Base-by-base conservation (phyloP, 2,329 filamentous ascomycete genomes). In the Diaporthe citri region DNA sequence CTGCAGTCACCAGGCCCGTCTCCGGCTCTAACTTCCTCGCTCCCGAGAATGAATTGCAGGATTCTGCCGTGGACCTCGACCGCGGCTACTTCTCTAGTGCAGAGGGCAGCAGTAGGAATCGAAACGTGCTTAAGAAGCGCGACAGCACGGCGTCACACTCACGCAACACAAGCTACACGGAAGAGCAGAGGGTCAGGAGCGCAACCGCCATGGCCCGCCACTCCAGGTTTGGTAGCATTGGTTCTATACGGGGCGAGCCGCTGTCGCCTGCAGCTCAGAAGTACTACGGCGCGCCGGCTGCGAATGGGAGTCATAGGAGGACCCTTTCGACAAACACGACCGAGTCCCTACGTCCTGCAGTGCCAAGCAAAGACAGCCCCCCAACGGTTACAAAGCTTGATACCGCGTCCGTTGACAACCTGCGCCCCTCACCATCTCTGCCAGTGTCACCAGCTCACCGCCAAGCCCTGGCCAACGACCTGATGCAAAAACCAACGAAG, bases 81-180 rank as follows among this genome's bases (percentile, higher is more conserved):
- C 91, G 95, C 48, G 96, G 96, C 34, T 98, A 98, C 83, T 98
- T 98, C 81, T 98, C 96, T 10, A 95, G 96, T 4, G 94, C 93
- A 22, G 96, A 98, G 80, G 87, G 92, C 15, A 95, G 98, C 77
- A 90, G 90, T 57, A 91, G 93, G 74, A 92, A 90, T 79, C 90
- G 94, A 60, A 97, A 95, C 81, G 88, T 97, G 62, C 86, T 98
- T 77, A 95, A 94, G 83, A 97, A 97, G 85, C 92, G 94, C 74
- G 90, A 92, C 75, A 92, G 90, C 76, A 84, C 86, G 74, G 64
- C 78, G 22, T 76, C 78, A n/a, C 91, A 95, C 82, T 92, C 93
- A 51, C 89, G 92, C 62, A 93, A 94, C 78, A 91, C 93, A 17
- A 97, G 94, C 83, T 93, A 95, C 80, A 88, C 92, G 7, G 94